Evolutionary conservation across 176 grass and related monocot genomes (phyloP), one percentile per base, ranked within the genome.

Genomic region (Alopecurus myosuroides): DNA sequence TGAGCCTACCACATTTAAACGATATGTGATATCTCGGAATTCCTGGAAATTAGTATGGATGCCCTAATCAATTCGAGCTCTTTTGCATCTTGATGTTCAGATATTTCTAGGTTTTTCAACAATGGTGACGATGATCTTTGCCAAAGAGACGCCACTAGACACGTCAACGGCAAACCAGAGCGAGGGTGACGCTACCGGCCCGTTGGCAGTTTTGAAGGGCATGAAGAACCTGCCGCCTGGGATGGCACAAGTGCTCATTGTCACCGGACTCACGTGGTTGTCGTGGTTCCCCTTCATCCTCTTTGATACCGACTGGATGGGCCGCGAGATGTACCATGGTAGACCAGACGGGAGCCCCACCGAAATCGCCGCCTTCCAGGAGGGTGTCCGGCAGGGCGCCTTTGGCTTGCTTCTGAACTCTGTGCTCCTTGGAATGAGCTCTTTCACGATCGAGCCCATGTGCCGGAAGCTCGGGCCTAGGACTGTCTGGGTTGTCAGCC

Each of bases 301-400:
- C 42, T 98, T 95, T 30, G 93, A 98, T 84, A 98, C 96, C 35
- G 96, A 98, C 68, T 95, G 96, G 93, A 95, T 98, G 96, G 93
- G 96, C 41, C 96, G 93, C 1, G 96, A 98, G 88, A 88, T 98
- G 35, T 95, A 92, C 85, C 96, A 98, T 13, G 96, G 93, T 7
- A 9, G 67, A 28, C 89, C 93, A 0, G 92, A 85, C 4, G 96
- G 96, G 30, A 80, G 10, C 31, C 34, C 82, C 0, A 22, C 45
- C 0, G 78, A 98, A 84, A 34, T 85, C 6, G 77, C 65, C 1
- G 86, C 75, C 15, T 98, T 92, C 82, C 45, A 95, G 30, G 82
- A 76, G 35, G 93, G 93, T 0, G 91, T 98, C 39, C 85, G 93
- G 18, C 81, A 94, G 51, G 96, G 96, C 0, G 96, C 93, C n/a